Evolutionary conservation across 305 asterid species (phyloP).

Genomic region (Lippia alba): DNA sequence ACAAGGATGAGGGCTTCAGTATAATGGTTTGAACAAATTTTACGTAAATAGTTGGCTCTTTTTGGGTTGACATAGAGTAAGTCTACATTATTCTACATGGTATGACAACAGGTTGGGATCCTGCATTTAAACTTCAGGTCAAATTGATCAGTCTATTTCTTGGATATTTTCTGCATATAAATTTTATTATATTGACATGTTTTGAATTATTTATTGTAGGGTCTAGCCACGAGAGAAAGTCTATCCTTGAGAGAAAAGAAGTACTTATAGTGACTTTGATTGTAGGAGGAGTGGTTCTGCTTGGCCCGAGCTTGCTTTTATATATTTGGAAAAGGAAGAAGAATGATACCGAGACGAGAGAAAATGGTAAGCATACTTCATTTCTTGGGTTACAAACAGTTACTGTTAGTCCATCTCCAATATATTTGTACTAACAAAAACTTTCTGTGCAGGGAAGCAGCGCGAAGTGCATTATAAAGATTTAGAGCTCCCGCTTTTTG

Average conservation of each 20-base stretch:
- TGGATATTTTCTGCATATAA: background rate
- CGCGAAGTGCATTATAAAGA: background rate
- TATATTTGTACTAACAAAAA: background rate
- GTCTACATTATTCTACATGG: too few relatives aligned
- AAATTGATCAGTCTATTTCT: background rate
- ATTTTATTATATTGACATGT: background rate
- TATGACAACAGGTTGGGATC: too few relatives aligned
- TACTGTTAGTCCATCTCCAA: background rate
- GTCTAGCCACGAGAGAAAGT: background rate
- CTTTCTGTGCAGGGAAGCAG: conserved; percentile 16
- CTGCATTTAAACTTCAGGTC: too few relatives aligned
- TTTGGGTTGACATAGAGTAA: too few relatives aligned
- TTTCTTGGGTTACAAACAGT: background rate
- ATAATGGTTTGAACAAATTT: too few relatives aligned
- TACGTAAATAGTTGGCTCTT: too few relatives aligned
- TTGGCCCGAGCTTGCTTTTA: conserved; percentile 23
- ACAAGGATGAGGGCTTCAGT: too few relatives aligned
- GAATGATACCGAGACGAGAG: background rate
- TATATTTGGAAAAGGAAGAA: conserved; percentile 28
- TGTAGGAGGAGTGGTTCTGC: background rate
- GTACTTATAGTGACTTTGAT: conserved; percentile 27
- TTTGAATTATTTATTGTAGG: conserved; percentile 27
- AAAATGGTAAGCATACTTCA: conserved; percentile 9
- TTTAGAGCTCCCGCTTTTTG: conserved; percentile 35
- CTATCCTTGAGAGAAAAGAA: background rate